Conservation (phyloP, 208 protist species). For the Crithidia brevicula region DNA sequence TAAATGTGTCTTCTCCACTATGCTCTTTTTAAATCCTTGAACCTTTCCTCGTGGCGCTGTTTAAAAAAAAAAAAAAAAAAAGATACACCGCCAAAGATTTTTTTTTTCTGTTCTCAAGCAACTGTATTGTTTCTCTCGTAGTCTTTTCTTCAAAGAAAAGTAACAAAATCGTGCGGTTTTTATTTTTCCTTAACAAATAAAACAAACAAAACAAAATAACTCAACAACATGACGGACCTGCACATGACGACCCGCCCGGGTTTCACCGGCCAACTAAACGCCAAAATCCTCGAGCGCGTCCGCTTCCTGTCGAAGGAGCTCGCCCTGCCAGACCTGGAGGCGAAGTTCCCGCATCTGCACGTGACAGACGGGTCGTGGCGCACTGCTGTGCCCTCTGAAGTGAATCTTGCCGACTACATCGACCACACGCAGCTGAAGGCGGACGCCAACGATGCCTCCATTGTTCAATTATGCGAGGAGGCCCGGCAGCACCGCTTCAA, state of each 20-base stretch:
- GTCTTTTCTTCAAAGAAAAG: too few relatives aligned
- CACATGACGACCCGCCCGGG: conserved; percentile 57
- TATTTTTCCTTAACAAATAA: not conserved
- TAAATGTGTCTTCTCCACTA: too few relatives aligned
- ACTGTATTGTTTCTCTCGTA: too few relatives aligned
- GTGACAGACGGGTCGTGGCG: conserved; percentile 62
- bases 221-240: conserved; percentile 36
- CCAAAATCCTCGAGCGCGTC: conserved; percentile 59
- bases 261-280: conserved; percentile 67
- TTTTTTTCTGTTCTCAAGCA: too few relatives aligned
- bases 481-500: conserved; percentile 83
- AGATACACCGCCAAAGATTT: too few relatives aligned
- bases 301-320: conserved; percentile 45
- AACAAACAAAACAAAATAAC: not conserved
- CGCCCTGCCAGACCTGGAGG: conserved; percentile 47
- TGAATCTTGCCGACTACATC: conserved; percentile 67
- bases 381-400: conserved; percentile 9
- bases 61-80: too few relatives aligned
- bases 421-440: conserved; percentile 95
- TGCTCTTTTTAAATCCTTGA: too few relatives aligned
- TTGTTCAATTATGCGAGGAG: conserved; percentile 90
- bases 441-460: conserved; percentile 51
- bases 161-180: too few relatives aligned
- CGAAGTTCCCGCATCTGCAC: conserved; percentile 66
- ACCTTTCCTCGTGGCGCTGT: too few relatives aligned